Evolutionary conservation across 1,284 basidiomycete species (phyloP), one percentile per base, ranked within the genome.

Genomic region (Naganishia liquefaciens): DNA sequence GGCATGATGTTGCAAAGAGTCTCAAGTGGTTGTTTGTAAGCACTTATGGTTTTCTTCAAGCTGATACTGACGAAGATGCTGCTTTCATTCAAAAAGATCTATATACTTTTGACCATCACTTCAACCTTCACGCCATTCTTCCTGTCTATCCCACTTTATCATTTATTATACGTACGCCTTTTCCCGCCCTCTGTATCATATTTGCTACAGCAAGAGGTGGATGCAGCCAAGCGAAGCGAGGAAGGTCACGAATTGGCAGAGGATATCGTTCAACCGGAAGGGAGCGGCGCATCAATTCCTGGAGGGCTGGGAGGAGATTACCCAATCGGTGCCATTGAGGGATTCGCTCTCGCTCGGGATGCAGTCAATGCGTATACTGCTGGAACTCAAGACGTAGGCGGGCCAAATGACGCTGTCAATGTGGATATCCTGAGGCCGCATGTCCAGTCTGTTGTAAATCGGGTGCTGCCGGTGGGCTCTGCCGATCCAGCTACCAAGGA

Each of bases 191-290:
- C 63, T 5, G 46, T 62, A 1, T 39, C 53, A 9, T 17, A 50
- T 7, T 53, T 58, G 23, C 43, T 65, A 23, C 52, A 39, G n/a
- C 55, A 50, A 23, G 51, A 40, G 27, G 27, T 6, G 13, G 67
- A 63, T 15, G 62, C 53, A 10, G n/a, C 43, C 2, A 13, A 49
- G 5, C 53, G 61, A 19, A 27, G 37, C 9, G 21, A 62, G 23
- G 68, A 68, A 52, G 65, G 63, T 5, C 51, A 57, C 23, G 67
- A 68, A 23, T 21, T 70, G 17, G 53, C 63, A 5, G 68, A 67
- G 10, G 68, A 53, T 19, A 61, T 68, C 11, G 42, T 66, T 17
- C 62, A 68, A 19, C 62, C 37, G 11, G 30, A 19, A 3, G 42
- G 23, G n/a, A 49, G 39, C 40, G 11, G 27, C 30, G 44, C 46